These are phyloP conservation scores for Microascus cirrosus DNA, from an alignment of 2,329 filamentous ascomycete genomes.

Conservation along the genomic window DNA sequence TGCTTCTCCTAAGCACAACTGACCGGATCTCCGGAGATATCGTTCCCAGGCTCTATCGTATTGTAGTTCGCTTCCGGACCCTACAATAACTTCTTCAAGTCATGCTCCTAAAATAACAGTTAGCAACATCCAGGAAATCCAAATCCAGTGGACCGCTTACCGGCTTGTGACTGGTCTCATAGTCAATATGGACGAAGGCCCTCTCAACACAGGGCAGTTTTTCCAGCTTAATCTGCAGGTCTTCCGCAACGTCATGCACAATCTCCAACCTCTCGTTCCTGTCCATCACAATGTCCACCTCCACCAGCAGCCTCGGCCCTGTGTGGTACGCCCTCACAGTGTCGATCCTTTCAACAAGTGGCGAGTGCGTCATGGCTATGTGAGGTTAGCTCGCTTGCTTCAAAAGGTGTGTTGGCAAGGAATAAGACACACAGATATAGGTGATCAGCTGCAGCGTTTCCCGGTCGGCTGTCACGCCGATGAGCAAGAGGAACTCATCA, in stretches of 20 bases:
- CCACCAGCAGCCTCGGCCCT: slow-evolving; percentile 79
- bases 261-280: slow-evolving; percentile 58
- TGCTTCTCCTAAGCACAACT: no score
- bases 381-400: neutral
- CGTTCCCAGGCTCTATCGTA: no score
- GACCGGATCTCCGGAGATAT: no score
- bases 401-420: neutral
- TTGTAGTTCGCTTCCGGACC: neutral
- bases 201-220: slow-evolving; percentile 83
- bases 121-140: neutral
- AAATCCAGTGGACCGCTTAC: slow-evolving; percentile 18
- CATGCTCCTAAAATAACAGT: slow-evolving; percentile 37
- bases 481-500: slow-evolving; percentile 78
- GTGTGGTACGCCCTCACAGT: slow-evolving; percentile 92
- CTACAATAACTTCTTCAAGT: slow-evolving; percentile 49
- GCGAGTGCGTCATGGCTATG: slow-evolving; percentile 76
- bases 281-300: slow-evolving; percentile 95
- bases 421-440: slow-evolving; percentile 45
- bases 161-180: slow-evolving; percentile 90
- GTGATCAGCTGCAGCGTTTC: slow-evolving; percentile 89
- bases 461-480: slow-evolving; percentile 78
- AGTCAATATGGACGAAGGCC: slow-evolving; percentile 94
- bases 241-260: slow-evolving; percentile 90
- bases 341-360: slow-evolving; percentile 74
- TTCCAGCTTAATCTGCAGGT: slow-evolving; percentile 88